Conservation (phyloP, 257 asterid species). For the Salvia miltiorrhiza region DNA sequence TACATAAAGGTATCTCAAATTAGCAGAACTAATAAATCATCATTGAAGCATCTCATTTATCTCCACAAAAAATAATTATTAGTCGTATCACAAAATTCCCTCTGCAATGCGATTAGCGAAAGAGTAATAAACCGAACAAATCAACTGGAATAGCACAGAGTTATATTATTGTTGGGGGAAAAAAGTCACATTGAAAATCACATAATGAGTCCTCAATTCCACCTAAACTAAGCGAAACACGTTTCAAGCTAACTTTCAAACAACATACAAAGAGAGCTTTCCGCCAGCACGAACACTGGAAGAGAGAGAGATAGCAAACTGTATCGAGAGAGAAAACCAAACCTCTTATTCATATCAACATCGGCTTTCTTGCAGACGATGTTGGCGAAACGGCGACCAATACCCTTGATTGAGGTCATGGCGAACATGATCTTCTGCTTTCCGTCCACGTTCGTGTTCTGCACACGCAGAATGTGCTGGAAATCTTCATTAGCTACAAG, state of each 20-base stretch:
- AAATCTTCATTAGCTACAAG: constrained; percentile 83
- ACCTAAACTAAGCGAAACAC: neutral
- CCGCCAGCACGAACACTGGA: neutral
- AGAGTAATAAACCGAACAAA: neutral
- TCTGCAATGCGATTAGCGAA: neutral
- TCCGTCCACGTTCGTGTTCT: constrained; percentile 90
- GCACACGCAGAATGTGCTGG: constrained; percentile 97
- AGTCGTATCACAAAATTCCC: too few relatives aligned
- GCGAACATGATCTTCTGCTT: constrained; percentile 97
- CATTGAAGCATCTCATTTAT: neutral
- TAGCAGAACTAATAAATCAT: neutral
- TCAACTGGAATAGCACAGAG: too few relatives aligned
- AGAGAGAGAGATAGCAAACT: neutral
- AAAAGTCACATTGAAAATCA: neutral
- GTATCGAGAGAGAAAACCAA: neutral
- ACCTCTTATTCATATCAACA: constrained; percentile 95
- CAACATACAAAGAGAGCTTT: neutral
- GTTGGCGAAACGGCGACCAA: constrained; percentile 94
- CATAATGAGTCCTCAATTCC: neutral
- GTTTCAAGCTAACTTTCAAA: neutral
- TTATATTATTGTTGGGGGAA: neutral
- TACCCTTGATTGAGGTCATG: constrained; percentile 92
- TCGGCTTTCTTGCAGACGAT: constrained; percentile 92
- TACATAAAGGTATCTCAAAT: neutral
- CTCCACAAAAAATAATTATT: neutral